phyloP scores from a whole-genome alignment of 2,329 filamentous ascomycete species.

The Drechmeria coniospora region DNA sequence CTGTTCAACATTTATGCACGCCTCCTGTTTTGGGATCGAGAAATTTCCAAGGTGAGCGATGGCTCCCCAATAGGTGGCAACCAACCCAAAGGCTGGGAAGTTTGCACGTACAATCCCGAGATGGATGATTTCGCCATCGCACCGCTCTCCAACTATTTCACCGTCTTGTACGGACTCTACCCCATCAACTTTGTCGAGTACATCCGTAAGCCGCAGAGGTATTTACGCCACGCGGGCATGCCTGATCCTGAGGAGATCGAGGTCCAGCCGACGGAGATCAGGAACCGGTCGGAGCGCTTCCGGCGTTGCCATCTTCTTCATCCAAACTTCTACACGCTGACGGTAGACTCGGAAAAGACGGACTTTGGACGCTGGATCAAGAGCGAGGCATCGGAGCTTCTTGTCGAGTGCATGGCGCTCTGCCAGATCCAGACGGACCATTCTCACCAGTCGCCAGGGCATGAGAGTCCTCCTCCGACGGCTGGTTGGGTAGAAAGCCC shows the following conservation, averaged over 20 bases:
- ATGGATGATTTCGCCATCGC: slow-evolving; percentile 46
- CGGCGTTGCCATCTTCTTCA: slow-evolving; percentile 60
- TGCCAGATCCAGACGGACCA: slow-evolving; percentile 21
- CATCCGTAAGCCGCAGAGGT: slow-evolving; percentile 66
- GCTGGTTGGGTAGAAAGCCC: slow-evolving; percentile 8
- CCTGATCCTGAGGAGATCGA: slow-evolving; percentile 59
- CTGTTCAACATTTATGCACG: slow-evolving; percentile 73
- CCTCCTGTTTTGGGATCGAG: slow-evolving; percentile 61
- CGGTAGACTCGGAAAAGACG: slow-evolving; percentile 63
- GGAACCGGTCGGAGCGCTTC: slow-evolving; percentile 60
- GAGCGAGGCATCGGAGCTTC: slow-evolving; percentile 63
- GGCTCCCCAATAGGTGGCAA: slow-evolving; percentile 24
- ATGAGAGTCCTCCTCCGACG: slow-evolving; percentile 8
- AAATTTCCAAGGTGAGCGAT: slow-evolving; percentile 25
- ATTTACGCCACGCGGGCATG: slow-evolving; percentile 57
- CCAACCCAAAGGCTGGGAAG: slow-evolving; percentile 40
- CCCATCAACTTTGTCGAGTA: slow-evolving; percentile 80
- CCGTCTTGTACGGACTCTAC: slow-evolving; percentile 68
- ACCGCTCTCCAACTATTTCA: slow-evolving; percentile 62
- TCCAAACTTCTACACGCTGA: slow-evolving; percentile 71
- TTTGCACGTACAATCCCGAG: slow-evolving; percentile 44
- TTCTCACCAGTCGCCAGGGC: slow-evolving; percentile 10
- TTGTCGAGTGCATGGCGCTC: slow-evolving; percentile 65
- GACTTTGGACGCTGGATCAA: slow-evolving; percentile 67
- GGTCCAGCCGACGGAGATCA: slow-evolving; percentile 62